Evolutionary conservation across 1,284 basidiomycete species (phyloP).

Genomic region (Termitomyces sp.): DNA sequence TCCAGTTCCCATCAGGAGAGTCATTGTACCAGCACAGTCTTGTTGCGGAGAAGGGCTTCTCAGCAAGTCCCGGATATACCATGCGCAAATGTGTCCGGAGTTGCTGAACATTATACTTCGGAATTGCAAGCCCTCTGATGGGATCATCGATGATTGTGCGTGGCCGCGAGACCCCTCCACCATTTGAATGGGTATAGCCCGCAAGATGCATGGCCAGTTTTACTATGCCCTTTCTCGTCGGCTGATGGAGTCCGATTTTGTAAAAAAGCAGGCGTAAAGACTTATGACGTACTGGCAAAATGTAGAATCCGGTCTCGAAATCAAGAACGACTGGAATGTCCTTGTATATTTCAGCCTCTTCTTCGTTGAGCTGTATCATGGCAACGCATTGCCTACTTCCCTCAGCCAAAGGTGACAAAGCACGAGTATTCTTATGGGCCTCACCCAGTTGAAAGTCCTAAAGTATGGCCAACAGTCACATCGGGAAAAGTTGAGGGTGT

Average conservation of each 20-base stretch:
- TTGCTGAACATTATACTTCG: conserved; percentile 42
- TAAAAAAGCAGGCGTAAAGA: not conserved
- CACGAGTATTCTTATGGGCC: conserved; percentile 11
- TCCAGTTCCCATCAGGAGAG: conserved; percentile 72
- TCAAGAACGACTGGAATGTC: conserved; percentile 70
- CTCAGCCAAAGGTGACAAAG: not conserved
- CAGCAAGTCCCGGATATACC: conserved; percentile 69
- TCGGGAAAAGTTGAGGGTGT: conserved; percentile 73
- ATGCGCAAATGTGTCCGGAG: conserved; percentile 49
- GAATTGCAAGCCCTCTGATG: conserved; percentile 56
- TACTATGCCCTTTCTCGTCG: conserved; percentile 61
- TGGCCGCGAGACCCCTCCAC: conserved; percentile 53
- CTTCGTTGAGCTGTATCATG: conserved; percentile 65
- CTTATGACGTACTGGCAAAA: conserved; percentile 56
- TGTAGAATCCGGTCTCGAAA: conserved; percentile 65
- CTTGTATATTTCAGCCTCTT: conserved; percentile 62
- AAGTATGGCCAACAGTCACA: conserved; percentile 42
- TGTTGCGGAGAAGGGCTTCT: conserved; percentile 62
- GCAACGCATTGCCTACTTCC: conserved; percentile 66
- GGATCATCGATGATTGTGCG: conserved; percentile 57
- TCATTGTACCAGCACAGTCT: conserved; percentile 88
- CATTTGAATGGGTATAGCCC: conserved; percentile 52
- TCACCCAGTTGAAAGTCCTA: conserved; percentile 65
- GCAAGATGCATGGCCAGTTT: conserved; percentile 71
- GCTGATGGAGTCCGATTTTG: conserved; percentile 35